Conservation (phyloP, 257 asterid species). For the Jacaranda mimosifolia region DNA sequence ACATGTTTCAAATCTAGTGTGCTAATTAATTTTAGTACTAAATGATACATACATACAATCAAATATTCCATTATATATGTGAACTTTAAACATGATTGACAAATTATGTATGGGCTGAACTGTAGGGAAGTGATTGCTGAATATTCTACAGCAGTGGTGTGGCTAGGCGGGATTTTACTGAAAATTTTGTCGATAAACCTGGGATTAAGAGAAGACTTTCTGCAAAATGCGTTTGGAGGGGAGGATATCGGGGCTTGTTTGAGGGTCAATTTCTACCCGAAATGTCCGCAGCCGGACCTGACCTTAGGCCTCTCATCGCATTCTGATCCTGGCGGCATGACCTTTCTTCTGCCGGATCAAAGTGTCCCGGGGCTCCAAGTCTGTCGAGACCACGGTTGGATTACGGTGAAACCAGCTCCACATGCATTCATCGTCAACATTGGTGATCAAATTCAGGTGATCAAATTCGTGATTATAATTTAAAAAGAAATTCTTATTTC, state of each 20-base stretch:
- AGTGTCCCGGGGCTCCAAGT: constrained; percentile 88
- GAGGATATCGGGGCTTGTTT: constrained; percentile 78
- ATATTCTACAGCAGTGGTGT: constrained; percentile 66
- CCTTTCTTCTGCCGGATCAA: constrained; percentile 74
- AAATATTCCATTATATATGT: not conserved
- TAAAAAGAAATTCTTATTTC: not conserved
- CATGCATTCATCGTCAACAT: constrained; percentile 86
- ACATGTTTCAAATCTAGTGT: not conserved
- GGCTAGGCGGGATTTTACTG: constrained; percentile 68
- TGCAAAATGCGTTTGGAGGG: constrained; percentile 81
- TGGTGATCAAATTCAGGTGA: constrained; percentile 92
- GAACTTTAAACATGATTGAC: not conserved
- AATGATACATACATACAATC: not conserved
- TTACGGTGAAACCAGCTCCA: constrained; percentile 77
- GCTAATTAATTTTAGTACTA: not conserved
- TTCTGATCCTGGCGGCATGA: constrained; percentile 93
- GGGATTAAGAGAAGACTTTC: constrained; percentile 58
- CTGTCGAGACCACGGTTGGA: constrained; percentile 59
- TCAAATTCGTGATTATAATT: not conserved
- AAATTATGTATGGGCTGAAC: not conserved
- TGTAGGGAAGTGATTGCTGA: constrained; percentile 72
- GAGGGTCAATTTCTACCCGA: constrained; percentile 86
- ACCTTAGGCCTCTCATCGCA: constrained; percentile 84
- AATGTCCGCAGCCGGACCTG: constrained; percentile 84
- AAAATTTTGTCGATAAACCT: constrained; percentile 64